Percentiles rank a stretch among this genome's conserved stretches.
phyloP scores from a whole-genome alignment of 2,329 filamentous ascomycete species.

The Basipetospora sp. region DNA sequence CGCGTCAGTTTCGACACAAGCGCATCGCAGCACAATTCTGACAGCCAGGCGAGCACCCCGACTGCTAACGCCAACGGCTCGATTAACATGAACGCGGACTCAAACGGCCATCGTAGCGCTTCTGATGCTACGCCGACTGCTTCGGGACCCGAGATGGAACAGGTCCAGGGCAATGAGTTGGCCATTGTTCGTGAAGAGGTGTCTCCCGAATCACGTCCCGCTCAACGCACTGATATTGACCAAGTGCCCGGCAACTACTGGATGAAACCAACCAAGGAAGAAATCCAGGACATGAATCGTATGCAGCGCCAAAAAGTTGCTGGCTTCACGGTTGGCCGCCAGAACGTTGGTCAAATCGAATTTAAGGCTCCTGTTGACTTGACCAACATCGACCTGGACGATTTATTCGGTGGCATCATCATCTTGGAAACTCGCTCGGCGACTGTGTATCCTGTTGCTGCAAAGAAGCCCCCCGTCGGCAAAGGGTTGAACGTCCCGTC shows the following conservation, averaged over 20 bases:
- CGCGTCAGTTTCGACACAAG: conserved; percentile 81
- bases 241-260: conserved; percentile 64
- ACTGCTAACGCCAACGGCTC: conserved; percentile 25
- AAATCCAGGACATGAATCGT: conserved; percentile 66
- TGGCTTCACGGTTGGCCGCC: conserved; percentile 68
- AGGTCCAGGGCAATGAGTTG: conserved; percentile 60
- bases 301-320: conserved; percentile 61
- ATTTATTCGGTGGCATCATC: conserved; percentile 63
- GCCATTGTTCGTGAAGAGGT: conserved; percentile 65
- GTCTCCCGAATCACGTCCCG: conserved; percentile 14
- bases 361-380: conserved; percentile 78
- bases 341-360: conserved; percentile 64
- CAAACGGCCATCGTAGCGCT: conserved; percentile 12
- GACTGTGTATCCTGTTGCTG: conserved; percentile 69
- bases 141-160: conserved; percentile 50
- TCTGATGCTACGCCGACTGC: conserved; percentile 6
- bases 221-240: conserved; percentile 18
- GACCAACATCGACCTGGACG: conserved; percentile 60
- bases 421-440: conserved; percentile 62
- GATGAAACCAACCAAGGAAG: conserved; percentile 62
- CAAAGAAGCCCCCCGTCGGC: conserved; percentile 68
- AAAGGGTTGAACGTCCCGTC: conserved; percentile 87
- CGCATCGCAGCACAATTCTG: conserved; percentile 31
- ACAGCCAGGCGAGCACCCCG: conserved; percentile 24
- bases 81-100: conserved; percentile 18